Base-by-base conservation (phyloP, 2,329 filamentous ascomycete species). In the Grosmannia serpens region DNA sequence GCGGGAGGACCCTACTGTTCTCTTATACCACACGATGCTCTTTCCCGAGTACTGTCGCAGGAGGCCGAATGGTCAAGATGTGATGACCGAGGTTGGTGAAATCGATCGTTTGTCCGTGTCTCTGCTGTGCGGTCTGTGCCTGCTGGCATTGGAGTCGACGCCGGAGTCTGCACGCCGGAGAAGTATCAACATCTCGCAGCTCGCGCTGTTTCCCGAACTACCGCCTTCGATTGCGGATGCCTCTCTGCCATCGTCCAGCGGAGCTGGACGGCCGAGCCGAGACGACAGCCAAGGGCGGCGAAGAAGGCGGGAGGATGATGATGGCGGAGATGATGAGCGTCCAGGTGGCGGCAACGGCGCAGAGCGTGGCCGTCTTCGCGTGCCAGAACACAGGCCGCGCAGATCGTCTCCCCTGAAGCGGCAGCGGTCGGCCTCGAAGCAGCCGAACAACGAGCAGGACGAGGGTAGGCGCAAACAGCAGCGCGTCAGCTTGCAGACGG, bases 111-210 rank as follows among this genome's bases (percentile, higher is more conserved):
- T 57, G 8, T 50, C 54, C 31, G 49, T 59, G 20, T 9, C 27
- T 8, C 6, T 24, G 26, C 51, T 59, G 17, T n/a, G 29, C 17
- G 55, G 50, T n/a, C 24, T 59, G 10, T 50, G 47, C 26, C n/a
- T 59, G 33, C 29, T 59, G 10, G 58, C 58, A 24, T 57, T 51
- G 31, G 58, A 53, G 54, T 57, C 58, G 17, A 17, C 24, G 3
- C 15, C 55, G 22, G 55, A 55, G 24, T 20, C 24, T 29, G 38
- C 17, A 17, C 55, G 58, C 9, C 58, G 41, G 35, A 31, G 55
- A 20, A 52, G 27, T 22, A 44, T 60, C 35, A 44, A 55, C n/a
- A 29, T 60, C 1, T 51, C 58, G 10, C 20, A 52, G 38, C 35
- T 60, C 31, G 51, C 52, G 10, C 55, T 50, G 29, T 26, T 60